phyloP scores from a whole-genome alignment of 352 stramenopile genomes.

The Pythium dissimile region DNA sequence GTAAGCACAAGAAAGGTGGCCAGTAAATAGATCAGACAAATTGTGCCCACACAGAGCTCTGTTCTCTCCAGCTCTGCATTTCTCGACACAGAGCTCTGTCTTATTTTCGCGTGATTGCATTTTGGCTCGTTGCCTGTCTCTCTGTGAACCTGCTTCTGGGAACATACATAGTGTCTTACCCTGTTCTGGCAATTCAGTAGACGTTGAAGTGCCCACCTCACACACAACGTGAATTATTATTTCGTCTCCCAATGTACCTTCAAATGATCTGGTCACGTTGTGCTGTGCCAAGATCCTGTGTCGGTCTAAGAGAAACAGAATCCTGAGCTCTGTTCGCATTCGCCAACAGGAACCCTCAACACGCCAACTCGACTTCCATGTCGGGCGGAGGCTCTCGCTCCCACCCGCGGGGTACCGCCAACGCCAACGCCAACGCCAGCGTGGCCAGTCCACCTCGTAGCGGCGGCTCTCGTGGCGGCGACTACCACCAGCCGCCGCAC shows the following conservation, averaged over 20 bases:
- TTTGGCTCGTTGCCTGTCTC: too few species aligned
- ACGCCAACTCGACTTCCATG: too few species aligned
- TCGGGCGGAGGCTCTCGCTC: neutral
- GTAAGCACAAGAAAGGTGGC: slow-evolving; percentile 10
- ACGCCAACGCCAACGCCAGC: neutral
- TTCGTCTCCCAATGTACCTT: slow-evolving; percentile 14
- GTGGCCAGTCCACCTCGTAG: slow-evolving; percentile 6
- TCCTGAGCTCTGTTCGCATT: neutral
- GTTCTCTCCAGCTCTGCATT: too few species aligned
- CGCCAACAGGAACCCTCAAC: neutral
- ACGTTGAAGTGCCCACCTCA: slow-evolving; percentile 20
- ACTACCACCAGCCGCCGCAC: slow-evolving; percentile 7
- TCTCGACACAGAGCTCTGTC: too few species aligned
- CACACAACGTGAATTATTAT: neutral
- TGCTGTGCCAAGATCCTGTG: too few species aligned
- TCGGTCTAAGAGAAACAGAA: neutral
- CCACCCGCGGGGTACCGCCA: too few species aligned
- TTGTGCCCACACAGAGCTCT: too few species aligned
- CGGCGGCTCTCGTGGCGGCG: neutral
- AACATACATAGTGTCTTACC: slow-evolving; percentile 1
- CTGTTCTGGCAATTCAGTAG: neutral
- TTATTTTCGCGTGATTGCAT: too few species aligned
- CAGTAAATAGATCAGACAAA: neutral
- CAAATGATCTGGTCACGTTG: too few species aligned
- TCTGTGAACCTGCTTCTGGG: slow-evolving; percentile 8